Evolutionary conservation across 768 basidiomycete genomes (phyloP).

Genomic region (Porphyrellus cyaneotinctus): DNA sequence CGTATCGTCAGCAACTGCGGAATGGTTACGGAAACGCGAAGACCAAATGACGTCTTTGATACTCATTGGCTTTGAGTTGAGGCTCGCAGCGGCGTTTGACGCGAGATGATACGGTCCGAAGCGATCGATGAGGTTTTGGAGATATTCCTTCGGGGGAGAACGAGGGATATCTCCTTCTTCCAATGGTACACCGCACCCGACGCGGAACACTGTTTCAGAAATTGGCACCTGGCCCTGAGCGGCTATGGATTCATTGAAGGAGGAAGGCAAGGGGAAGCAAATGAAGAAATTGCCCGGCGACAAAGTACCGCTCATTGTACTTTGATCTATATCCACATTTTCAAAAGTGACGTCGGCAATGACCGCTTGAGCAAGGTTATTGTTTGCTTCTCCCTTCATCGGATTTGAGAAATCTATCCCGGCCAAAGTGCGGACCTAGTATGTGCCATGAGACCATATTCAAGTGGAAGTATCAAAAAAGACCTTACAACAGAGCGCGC

Average conservation of each 20-base stretch:
- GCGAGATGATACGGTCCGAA: constrained; percentile 35
- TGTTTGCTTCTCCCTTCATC: no score
- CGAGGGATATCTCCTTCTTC: constrained; percentile 33
- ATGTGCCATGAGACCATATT: no score
- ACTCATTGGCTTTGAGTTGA: constrained; percentile 20
- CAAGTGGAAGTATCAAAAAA: no score
- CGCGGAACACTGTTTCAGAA: constrained; percentile 32
- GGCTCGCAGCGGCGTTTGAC: constrained; percentile 34
- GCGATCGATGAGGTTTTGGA: constrained; percentile 40
- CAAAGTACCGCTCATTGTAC: no score
- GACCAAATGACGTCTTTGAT: constrained; percentile 29
- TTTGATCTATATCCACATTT: no score
- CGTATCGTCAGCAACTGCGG: constrained; percentile 39
- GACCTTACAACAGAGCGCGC: no score
- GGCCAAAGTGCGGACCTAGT: no score
- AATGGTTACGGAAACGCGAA: constrained; percentile 35
- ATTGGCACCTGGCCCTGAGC: constrained; percentile 1
- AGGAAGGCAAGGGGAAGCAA: no score
- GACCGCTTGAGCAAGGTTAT: no score
- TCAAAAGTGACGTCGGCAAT: no score
- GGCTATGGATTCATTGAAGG: constrained; percentile 14
- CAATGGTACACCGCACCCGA: constrained; percentile 38
- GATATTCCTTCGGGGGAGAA: constrained; percentile 37
- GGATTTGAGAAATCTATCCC: no score
- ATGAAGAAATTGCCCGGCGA: no score